phyloP scores from a whole-genome alignment of 2,329 filamentous ascomycete species.

The Aspergillus brunneoviolaceus region DNA sequence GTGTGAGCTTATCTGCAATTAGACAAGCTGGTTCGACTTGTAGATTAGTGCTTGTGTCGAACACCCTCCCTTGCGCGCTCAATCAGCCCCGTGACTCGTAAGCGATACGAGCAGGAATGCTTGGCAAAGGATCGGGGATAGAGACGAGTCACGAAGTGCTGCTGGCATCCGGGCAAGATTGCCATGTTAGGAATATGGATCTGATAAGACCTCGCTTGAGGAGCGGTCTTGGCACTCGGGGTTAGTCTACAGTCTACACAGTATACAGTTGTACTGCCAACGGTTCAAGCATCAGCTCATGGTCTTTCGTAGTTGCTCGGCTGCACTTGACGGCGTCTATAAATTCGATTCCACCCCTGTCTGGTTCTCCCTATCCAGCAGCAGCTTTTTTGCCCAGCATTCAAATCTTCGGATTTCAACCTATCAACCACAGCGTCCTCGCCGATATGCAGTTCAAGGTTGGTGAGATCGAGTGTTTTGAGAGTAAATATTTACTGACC shows the following conservation, averaged over 20 bases:
- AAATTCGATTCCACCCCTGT: too few species aligned
- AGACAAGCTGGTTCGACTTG: not conserved
- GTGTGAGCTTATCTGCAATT: not conserved
- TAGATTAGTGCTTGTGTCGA: too few species aligned
- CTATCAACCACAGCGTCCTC: not conserved
- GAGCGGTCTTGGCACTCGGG: not conserved
- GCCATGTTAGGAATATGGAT: constrained; percentile 4
- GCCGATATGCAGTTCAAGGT: constrained; percentile 1
- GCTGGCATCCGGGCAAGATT: not conserved
- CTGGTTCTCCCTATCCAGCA: too few species aligned
- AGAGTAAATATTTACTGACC: not conserved
- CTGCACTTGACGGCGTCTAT: too few species aligned
- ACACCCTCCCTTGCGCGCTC: not conserved
- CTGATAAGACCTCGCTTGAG: constrained; percentile 4
- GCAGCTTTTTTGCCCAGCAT: not conserved
- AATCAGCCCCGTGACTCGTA: not conserved
- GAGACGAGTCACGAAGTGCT: too few species aligned
- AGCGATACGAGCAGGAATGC: constrained; percentile 1
- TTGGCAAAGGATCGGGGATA: not conserved
- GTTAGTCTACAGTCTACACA: not conserved
- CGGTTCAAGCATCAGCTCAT: too few species aligned
- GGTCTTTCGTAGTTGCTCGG: too few species aligned
- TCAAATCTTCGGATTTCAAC: not conserved
- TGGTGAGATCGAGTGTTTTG: not conserved
- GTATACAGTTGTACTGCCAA: too few species aligned